phyloP scores from a whole-genome alignment of 495 filamentous ascomycete species.

The Oidiodendron maius region DNA sequence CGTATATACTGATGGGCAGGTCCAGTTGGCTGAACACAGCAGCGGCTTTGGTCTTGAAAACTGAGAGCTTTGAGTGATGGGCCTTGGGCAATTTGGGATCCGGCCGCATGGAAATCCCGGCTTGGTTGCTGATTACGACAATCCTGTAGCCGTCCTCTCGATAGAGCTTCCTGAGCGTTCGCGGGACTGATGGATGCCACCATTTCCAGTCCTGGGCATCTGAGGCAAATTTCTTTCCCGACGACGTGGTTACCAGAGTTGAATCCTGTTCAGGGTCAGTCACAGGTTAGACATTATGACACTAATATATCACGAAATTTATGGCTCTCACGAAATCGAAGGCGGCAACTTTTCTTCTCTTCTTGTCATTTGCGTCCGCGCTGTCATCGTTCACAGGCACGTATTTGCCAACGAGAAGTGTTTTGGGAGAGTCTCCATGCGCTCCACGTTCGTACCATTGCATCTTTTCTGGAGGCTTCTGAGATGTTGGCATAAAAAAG shows the following conservation, averaged over 20 bases:
- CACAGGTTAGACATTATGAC: not conserved
- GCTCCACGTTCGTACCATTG: slow-evolving; percentile 63
- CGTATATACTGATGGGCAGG: slow-evolving; percentile 75
- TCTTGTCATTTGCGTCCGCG: slow-evolving; percentile 21
- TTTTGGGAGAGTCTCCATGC: slow-evolving; percentile 35
- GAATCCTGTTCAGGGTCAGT: slow-evolving; percentile 55
- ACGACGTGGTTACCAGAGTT: slow-evolving; percentile 73
- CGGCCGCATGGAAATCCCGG: slow-evolving; percentile 65
- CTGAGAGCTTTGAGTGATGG: slow-evolving; percentile 52
- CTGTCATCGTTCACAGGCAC: slow-evolving; percentile 20
- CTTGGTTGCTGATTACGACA: slow-evolving; percentile 84
- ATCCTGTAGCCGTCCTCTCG: slow-evolving; percentile 65
- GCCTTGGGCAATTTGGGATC: slow-evolving; percentile 62
- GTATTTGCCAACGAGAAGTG: slow-evolving; percentile 74
- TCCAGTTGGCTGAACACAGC: slow-evolving; percentile 66
- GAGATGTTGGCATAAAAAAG: slow-evolving; percentile 85
- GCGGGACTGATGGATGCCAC: slow-evolving; percentile 75
- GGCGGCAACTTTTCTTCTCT: slow-evolving; percentile 62
- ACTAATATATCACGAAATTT: not conserved
- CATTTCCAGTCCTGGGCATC: slow-evolving; percentile 85
- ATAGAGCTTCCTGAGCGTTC: slow-evolving; percentile 56
- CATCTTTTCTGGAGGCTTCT: slow-evolving; percentile 75
- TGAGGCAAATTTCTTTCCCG: slow-evolving; percentile 71
- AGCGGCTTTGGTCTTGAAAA: slow-evolving; percentile 73
- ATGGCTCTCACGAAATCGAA: slow-evolving; percentile 74